Evolutionary conservation across 257 asterid genomes (phyloP).

Genomic region (Solanum lignicaule): DNA sequence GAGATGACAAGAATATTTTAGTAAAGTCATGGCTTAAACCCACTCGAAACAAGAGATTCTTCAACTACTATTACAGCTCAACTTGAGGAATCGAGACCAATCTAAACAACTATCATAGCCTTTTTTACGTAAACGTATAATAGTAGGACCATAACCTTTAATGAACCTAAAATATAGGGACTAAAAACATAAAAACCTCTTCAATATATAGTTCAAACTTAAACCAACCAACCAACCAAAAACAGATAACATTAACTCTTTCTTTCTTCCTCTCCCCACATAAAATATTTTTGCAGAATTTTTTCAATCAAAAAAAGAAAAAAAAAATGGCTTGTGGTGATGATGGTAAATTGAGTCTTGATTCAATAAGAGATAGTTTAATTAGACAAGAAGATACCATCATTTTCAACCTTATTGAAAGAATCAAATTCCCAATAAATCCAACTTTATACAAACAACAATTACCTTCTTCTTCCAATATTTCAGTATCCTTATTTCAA

Average conservation of each 20-base stretch:
- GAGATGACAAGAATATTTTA: no score
- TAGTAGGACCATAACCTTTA: neutral
- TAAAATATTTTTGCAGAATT: neutral
- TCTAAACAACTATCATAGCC: neutral
- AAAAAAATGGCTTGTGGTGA: neutral
- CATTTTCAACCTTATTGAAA: slow-evolving; percentile 60
- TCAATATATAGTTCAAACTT: neutral
- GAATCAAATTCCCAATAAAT: slow-evolving; percentile 47
- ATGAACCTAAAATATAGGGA: neutral
- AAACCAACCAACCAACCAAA: neutral
- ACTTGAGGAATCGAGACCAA: neutral
- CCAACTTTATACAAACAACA: slow-evolving; percentile 31
- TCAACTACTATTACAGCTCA: neutral
- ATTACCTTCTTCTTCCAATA: neutral
- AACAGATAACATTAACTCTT: neutral
- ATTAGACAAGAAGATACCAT: slow-evolving; percentile 75
- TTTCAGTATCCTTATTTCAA: slow-evolving; percentile 33
- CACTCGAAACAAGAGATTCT: neutral
- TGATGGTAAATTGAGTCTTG: slow-evolving; percentile 36
- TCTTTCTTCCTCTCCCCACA: neutral
- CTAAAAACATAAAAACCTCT: neutral
- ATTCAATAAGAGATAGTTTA: slow-evolving; percentile 54
- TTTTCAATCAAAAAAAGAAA: neutral
- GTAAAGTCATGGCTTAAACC: neutral
- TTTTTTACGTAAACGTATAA: neutral